phyloP scores from a whole-genome alignment of 1,139 yeast species.

The Blastobotrys aristatus region DNA sequence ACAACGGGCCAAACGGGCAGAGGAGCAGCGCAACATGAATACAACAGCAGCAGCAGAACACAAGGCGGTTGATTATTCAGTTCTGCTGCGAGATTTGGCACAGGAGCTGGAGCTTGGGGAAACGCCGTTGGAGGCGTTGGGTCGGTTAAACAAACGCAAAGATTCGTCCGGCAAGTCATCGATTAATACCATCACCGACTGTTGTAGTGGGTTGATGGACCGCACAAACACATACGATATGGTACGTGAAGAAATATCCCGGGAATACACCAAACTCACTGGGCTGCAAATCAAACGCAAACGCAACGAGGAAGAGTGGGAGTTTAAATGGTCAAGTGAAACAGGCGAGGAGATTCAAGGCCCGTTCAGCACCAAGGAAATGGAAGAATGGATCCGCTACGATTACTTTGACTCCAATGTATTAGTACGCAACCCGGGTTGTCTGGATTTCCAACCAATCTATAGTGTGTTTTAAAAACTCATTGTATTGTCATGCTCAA shows the following conservation, averaged over 20 bases:
- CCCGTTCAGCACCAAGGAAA: slow-evolving; percentile 52
- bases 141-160: slow-evolving; percentile 20
- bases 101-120: slow-evolving; percentile 53
- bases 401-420: slow-evolving; percentile 43
- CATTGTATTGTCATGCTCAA: slow-evolving; percentile 96
- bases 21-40: slow-evolving; percentile 35
- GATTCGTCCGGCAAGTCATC: slow-evolving; percentile 7
- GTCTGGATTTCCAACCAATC: slow-evolving; percentile 4
- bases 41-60: slow-evolving; percentile 10
- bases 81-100: slow-evolving; percentile 38
- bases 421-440: not conserved
- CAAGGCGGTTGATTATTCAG: not conserved
- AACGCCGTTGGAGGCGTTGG: slow-evolving; percentile 56
- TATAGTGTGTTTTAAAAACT: slow-evolving; percentile 44
- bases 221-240: slow-evolving; percentile 28
- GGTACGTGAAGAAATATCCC: slow-evolving; percentile 5
- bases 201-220: slow-evolving; percentile 44
- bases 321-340: slow-evolving; percentile 52
- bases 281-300: slow-evolving; percentile 38
- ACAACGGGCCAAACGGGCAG: slow-evolving; percentile 39
- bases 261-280: slow-evolving; percentile 5
- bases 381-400: slow-evolving; percentile 53
- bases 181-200: slow-evolving; percentile 46
- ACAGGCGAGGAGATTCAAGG: slow-evolving; percentile 50
- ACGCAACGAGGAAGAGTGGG: slow-evolving; percentile 45